A percentile compares a stretch with the other conserved stretches of the same genome.
Conservation (phyloP, 2,329 filamentous ascomycete species). For the Fusarium sterilihyphosum region DNA sequence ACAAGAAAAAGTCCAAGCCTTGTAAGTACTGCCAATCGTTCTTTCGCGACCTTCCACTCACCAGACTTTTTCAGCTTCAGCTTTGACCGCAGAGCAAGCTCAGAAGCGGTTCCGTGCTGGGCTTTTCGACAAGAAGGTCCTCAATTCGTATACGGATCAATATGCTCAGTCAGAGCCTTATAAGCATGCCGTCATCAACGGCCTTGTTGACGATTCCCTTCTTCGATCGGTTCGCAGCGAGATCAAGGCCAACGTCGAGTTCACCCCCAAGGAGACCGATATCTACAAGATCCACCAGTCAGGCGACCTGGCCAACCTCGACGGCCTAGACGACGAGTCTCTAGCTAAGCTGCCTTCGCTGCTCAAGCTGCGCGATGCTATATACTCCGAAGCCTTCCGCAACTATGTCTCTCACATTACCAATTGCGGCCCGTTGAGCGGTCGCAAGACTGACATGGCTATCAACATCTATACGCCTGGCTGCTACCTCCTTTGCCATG, state of each 20-base stretch:
- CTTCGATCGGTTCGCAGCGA: slow-evolving; percentile 88
- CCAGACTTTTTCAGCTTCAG: slow-evolving; percentile 54
- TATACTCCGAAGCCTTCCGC: slow-evolving; percentile 92
- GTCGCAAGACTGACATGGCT: slow-evolving; percentile 97
- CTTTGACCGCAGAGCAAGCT: slow-evolving; percentile 60
- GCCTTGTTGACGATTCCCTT: slow-evolving; percentile 81
- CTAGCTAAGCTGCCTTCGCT: slow-evolving; percentile 88
- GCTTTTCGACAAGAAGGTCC: slow-evolving; percentile 69
- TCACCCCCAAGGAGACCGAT: slow-evolving; percentile 98
- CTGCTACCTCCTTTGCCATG: slow-evolving; percentile 94
- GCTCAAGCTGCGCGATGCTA: slow-evolving; percentile 89
- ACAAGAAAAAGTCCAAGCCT: slow-evolving; percentile 65
- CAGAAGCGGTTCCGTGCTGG: slow-evolving; percentile 70
- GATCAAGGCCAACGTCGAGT: slow-evolving; percentile 89
- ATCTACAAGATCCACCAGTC: slow-evolving; percentile 99
- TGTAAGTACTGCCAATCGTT: slow-evolving; percentile 48
- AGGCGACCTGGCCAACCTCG: slow-evolving; percentile 94
- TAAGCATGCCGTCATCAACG: slow-evolving; percentile 89
- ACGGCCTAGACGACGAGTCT: slow-evolving; percentile 88
- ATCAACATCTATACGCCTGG: slow-evolving; percentile 98
- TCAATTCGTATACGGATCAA: slow-evolving; percentile 67
- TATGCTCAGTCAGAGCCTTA: slow-evolving; percentile 78
- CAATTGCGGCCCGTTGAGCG: slow-evolving; percentile 85
- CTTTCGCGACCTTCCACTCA: slow-evolving; percentile 26
- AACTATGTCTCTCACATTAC: slow-evolving; percentile 89